Conservation (phyloP, 2,329 filamentous ascomycete genomes). For the Lasiodiplodia theobromae region DNA sequence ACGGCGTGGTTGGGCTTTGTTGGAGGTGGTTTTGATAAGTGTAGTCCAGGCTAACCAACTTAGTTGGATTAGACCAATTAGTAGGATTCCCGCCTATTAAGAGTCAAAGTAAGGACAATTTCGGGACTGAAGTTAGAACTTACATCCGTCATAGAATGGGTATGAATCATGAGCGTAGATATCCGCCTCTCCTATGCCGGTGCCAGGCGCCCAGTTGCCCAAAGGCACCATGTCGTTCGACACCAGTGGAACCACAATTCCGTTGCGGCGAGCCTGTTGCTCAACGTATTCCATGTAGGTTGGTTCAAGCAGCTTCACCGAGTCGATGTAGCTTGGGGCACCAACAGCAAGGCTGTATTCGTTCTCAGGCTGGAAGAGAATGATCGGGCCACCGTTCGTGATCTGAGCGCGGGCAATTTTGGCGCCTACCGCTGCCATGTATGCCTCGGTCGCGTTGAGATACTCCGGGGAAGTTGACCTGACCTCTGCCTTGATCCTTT, state of each 20-base stretch:
- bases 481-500: constrained; percentile 69
- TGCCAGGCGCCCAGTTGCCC: constrained; percentile 70
- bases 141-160: constrained; percentile 54
- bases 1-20: constrained; percentile 71
- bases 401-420: constrained; percentile 80
- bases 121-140: no score
- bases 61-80: constrained; percentile 67
- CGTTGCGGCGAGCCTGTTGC: constrained; percentile 70
- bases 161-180: constrained; percentile 73
- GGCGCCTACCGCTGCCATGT: constrained; percentile 57
- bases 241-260: constrained; percentile 77
- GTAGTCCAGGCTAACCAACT: constrained; percentile 63
- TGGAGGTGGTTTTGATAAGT: constrained; percentile 65
- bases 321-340: constrained; percentile 51
- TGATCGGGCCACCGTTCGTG: constrained; percentile 81
- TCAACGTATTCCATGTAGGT: constrained; percentile 75
- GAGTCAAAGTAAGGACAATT: no score
- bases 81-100: no score
- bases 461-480: constrained; percentile 69
- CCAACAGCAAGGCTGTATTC: constrained; percentile 64
- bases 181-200: constrained; percentile 58
- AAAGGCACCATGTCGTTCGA: constrained; percentile 72
- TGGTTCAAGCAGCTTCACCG: constrained; percentile 66
- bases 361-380: constrained; percentile 82
- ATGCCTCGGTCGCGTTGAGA: constrained; percentile 71